A percentile compares a stretch with the other conserved stretches of the same genome.
These are phyloP conservation scores for Phytophthora aleatoria DNA, from an alignment of 352 stramenopile genomes.

Conservation along the genomic window DNA sequence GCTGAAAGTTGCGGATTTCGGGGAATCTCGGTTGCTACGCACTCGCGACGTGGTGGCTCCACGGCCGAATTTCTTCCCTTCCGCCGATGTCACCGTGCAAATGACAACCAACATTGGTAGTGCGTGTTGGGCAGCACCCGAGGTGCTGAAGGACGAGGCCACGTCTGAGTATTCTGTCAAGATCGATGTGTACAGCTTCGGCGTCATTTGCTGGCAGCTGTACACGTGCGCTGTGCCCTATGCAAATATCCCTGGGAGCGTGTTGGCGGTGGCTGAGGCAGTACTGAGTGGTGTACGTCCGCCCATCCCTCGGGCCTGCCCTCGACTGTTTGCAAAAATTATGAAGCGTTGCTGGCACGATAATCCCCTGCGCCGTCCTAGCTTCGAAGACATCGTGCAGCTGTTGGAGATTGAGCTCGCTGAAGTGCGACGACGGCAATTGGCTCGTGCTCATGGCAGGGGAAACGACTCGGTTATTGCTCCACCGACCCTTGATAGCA, in stretches of 20 bases:
- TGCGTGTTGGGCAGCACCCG: conserved; percentile 77
- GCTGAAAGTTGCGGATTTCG: conserved; percentile 85
- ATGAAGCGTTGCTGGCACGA: conserved; percentile 84
- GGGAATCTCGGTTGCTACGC: conserved; percentile 70
- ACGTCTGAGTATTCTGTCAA: conserved; percentile 81
- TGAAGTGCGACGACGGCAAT: conserved; percentile 49
- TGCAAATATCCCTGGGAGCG: conserved; percentile 76
- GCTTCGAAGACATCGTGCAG: conserved; percentile 82
- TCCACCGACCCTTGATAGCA: conserved; percentile 18
- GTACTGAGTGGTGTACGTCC: conserved; percentile 69
- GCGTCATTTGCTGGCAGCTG: conserved; percentile 86
- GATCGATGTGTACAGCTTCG: conserved; percentile 88
- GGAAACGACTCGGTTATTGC: conserved; percentile 27
- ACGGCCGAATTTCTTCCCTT: conserved; percentile 63
- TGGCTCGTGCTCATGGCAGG: conserved; percentile 21
- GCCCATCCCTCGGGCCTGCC: conserved; percentile 61
- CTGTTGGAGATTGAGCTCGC: conserved; percentile 74
- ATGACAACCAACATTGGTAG: conserved; percentile 87
- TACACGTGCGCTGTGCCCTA: conserved; percentile 77
- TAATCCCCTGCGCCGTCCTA: conserved; percentile 65
- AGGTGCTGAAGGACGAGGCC: conserved; percentile 74
- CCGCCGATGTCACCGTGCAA: conserved; percentile 65
- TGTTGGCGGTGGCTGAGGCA: conserved; percentile 74
- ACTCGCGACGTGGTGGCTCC: conserved; percentile 61
- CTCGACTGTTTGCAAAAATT: conserved; percentile 77